Conservation (phyloP, 768 basidiomycete species). For the Tulasnella sp. region DNA sequence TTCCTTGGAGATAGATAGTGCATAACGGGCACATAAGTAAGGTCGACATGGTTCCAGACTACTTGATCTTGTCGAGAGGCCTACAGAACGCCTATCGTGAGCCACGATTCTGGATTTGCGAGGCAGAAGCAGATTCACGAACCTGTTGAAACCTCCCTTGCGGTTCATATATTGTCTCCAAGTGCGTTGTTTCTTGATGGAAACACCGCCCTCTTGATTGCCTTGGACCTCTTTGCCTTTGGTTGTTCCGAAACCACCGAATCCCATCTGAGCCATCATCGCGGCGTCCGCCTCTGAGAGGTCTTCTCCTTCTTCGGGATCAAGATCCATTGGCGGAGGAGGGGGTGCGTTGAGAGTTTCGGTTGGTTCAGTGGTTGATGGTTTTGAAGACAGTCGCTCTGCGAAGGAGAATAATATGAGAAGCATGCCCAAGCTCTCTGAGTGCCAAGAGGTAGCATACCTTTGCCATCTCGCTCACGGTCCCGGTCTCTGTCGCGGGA, state of each 20-base stretch:
- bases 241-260: conserved; percentile 76
- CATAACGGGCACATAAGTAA: neutral
- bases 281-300: conserved; percentile 60
- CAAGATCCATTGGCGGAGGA: neutral
- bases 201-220: conserved; percentile 60
- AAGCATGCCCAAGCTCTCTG: conserved; percentile 6
- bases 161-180: conserved; percentile 99
- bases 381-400: neutral
- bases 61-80: conserved; percentile 94
- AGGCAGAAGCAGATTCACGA: conserved; percentile 12
- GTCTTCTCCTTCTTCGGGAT: conserved; percentile 25
- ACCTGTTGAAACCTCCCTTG: conserved; percentile 80
- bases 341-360: neutral
- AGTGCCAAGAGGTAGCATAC: neutral
- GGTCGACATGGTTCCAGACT: conserved; percentile 14
- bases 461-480: neutral
- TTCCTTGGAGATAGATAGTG: neutral
- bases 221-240: conserved; percentile 77
- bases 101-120: neutral
- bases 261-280: conserved; percentile 87
- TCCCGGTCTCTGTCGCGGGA: conserved; percentile 7
- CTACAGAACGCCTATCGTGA: conserved; percentile 32
- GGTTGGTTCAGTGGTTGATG: neutral
- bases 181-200: conserved; percentile 72
- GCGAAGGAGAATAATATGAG: neutral